Evolutionary conservation across 345 rosid genomes (phyloP), one percentile per base, ranked within the genome.

Genomic region (Sisymbrium altissimum): DNA sequence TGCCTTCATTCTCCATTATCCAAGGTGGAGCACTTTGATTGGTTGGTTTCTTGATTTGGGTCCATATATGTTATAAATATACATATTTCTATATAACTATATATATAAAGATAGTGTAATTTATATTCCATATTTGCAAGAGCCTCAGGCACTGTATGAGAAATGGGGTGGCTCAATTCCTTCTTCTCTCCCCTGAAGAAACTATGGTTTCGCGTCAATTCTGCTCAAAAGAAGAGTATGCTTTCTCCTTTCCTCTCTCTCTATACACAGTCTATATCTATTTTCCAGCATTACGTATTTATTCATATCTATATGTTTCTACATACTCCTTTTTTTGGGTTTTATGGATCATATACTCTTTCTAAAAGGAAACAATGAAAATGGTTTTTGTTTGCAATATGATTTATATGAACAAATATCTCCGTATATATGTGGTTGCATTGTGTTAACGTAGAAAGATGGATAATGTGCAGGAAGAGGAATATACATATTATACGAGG

Each of bases 181-280:
- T 88, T 94, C 84, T 64, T 94, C 88, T 88, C 90, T 76, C 96
- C 93, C 25, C 71, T 94, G 88, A 94, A 86, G 97, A 94, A 94
- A 86, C 85, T 94, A 9, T 94, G 96, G 97, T 71, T 89, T 64
- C 89, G 93, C 19, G 76, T 85, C 52, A 88, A 94, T 73, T 84
- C 90, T 2, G 65, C 90, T 77, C 90, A 80, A 4, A 86, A 82
- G 73, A 94, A 87, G 84, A 87, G 96, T 94, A 89, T 18, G 77
- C 11, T 70, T 54, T 58, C 50, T 17, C 21, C 49, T 39, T 52
- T 68, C 46, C 57, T 70, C 23, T 80, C 53, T 35, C 41, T 45
- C 17, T 62, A 2, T 63, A 18, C 53, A 44, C 23, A 68, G 32
- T 55, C 21, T 64, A 41, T 46, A 32, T 54, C 7, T 30, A 45